Evolutionary conservation across 768 basidiomycete species (phyloP).

Genomic region (Suillus subluteus): DNA sequence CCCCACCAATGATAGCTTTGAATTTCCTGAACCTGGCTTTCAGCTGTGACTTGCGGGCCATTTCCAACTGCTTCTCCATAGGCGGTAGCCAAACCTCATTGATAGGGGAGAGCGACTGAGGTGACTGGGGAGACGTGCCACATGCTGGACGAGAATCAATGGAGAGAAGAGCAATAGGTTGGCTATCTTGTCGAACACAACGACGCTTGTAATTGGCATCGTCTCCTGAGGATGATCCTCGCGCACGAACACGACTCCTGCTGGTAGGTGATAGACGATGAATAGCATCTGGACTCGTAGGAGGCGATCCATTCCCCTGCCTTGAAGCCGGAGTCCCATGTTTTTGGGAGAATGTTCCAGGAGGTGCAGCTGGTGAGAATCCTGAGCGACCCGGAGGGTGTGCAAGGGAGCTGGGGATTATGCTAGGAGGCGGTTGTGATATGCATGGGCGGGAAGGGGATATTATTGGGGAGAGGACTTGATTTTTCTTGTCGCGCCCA

Average conservation of each 20-base stretch:
- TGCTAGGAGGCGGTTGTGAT: not conserved
- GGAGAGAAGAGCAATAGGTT: not conserved
- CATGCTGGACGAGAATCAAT: not conserved
- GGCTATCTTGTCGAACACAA: conserved; percentile 6
- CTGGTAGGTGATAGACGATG: not conserved
- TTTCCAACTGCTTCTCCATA: conserved; percentile 4
- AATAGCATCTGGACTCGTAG: not conserved
- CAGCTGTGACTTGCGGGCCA: not conserved
- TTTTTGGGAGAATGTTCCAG: not conserved
- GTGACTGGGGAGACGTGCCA: not conserved
- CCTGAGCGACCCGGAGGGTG: not conserved
- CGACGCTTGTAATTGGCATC: not conserved
- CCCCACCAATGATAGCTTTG: not conserved
- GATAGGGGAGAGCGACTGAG: conserved; percentile 6
- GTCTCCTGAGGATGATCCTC: not conserved
- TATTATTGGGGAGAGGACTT: not conserved
- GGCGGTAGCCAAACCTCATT: not conserved
- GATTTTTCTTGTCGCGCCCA: not conserved
- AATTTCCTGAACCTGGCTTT: not conserved
- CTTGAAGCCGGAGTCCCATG: too few relatives aligned
- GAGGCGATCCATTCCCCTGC: not conserved
- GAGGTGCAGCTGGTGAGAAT: not conserved
- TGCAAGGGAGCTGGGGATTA: not conserved
- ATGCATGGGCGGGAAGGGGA: not conserved
- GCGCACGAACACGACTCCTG: not conserved